Base-by-base conservation (phyloP, 306 rosid species). In the Bauhinia variegata region DNA sequence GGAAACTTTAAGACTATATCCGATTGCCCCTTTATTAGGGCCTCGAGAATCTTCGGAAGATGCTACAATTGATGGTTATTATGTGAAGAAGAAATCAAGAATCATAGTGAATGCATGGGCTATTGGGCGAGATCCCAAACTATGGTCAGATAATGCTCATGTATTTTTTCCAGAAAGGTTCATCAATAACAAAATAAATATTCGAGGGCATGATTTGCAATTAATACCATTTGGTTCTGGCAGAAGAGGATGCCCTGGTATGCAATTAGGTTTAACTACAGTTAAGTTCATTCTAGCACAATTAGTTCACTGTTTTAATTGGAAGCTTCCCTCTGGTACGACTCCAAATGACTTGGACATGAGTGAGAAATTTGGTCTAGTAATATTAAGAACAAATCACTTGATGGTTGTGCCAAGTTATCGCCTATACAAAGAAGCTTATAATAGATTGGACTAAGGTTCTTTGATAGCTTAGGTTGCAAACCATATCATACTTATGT, bases 161-260 rank as follows among this genome's bases (percentile, higher is more conserved):
- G 9, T 23, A 11, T 82, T 85, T 42, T 75, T 63, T 57, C 87
- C 78, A 0, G 82, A 82, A 13, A 82, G 87, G 37, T 80, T 85
- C 15, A 43, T 13, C 0, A 3, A 71, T 8, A 60, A 4, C 14
- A 15, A 71, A 4, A 10, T 79, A 2, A 80, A 79, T 5, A 4
- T 82, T 4, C 8, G 30, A 1, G 85, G 82, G n/a, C 18, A 42
- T 7, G 80, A 77, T 6, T 85, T 68, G 16, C 11, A 65, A 44
- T 72, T 85, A 0, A 15, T 82, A 15, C 86, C 84, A 60, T 83
- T 86, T 65, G 86, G 86, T 12, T 73, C 80, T 1, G 79, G 83
- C 7, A 47, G 83, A 0, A 73, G 85, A 70, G 57, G 77, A 10
- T 82, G 87, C 9, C 78, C 81, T 1, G 85, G 83, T 14, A 32